Evolutionary conservation across 805 yeast genomes (phyloP).

Genomic region (Metschnikowia santaceciliae): DNA sequence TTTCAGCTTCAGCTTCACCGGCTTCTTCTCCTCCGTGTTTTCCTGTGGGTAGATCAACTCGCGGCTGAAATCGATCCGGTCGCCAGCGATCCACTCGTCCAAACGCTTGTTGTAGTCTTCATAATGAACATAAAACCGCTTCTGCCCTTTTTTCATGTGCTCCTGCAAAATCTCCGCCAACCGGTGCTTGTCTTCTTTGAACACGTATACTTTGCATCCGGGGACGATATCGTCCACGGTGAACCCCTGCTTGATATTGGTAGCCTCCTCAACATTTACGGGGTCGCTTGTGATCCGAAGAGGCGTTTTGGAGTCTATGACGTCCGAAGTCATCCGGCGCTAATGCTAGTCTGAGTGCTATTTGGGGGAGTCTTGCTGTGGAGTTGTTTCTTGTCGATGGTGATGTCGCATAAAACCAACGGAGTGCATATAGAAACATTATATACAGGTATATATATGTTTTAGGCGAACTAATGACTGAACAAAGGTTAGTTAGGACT

Average conservation of each 20-base stretch:
- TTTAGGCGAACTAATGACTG: too few relatives aligned
- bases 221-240: slow-evolving; percentile 50
- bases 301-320: slow-evolving; percentile 8
- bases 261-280: not conserved
- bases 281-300: slow-evolving; percentile 7
- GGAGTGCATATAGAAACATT: too few relatives aligned
- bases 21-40: slow-evolving; percentile 44
- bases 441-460: too few relatives aligned
- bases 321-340: slow-evolving; percentile 1
- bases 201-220: slow-evolving; percentile 80
- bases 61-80: slow-evolving; percentile 65
- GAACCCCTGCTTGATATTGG: slow-evolving; percentile 15
- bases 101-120: slow-evolving; percentile 91
- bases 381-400: not conserved
- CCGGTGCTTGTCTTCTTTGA: slow-evolving; percentile 75
- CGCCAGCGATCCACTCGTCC: slow-evolving; percentile 87
- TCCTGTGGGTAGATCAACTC: slow-evolving; percentile 72
- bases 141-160: slow-evolving; percentile 69
- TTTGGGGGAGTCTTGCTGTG: too few relatives aligned
- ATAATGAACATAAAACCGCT: slow-evolving; percentile 88
- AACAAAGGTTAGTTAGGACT: too few relatives aligned
- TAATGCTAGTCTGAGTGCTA: too few relatives aligned
- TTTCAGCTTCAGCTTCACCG: slow-evolving; percentile 26
- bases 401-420: too few relatives aligned
- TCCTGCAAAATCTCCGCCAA: slow-evolving; percentile 82